Conservation (phyloP, 192 early-diverging fungal genomes). For the Phlyctochytrium bullatum region DNA sequence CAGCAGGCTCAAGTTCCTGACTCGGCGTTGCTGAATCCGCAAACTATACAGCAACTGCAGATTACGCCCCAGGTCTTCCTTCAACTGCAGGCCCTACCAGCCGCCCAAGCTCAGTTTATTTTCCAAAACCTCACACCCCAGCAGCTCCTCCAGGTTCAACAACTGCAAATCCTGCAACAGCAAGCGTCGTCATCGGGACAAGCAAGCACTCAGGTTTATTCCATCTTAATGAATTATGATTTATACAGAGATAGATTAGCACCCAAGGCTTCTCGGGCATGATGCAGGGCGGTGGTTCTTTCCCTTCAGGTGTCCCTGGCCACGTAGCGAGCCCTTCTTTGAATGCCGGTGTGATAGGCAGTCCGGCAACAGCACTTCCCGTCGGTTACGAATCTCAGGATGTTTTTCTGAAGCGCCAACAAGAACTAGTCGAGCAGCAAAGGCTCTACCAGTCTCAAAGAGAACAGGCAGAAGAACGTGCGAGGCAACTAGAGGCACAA, state of each 20-base stretch:
- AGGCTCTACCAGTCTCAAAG: neutral
- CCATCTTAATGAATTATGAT: neutral
- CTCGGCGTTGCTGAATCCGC: constrained; percentile 7
- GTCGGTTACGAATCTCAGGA: too few species aligned
- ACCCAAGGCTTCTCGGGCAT: neutral
- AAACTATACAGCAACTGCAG: constrained; percentile 24
- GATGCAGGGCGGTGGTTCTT: neutral
- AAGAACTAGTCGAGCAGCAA: constrained; percentile 4
- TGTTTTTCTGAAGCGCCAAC: neutral
- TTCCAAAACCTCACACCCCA: constrained; percentile 37
- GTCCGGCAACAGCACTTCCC: too few species aligned
- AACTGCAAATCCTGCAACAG: constrained; percentile 9
- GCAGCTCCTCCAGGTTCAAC: constrained; percentile 33
- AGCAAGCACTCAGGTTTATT: constrained; percentile 5
- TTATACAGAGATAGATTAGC: neutral
- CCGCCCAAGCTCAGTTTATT: constrained; percentile 19
- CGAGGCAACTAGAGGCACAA: constrained; percentile 20
- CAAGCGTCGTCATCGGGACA: constrained; percentile 2
- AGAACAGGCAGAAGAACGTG: neutral
- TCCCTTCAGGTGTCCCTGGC: neutral
- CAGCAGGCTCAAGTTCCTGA: constrained; percentile 34
- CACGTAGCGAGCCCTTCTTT: neutral
- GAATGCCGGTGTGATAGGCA: too few species aligned
- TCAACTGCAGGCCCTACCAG: constrained; percentile 17
- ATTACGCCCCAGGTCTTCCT: constrained; percentile 33